Conservation (phyloP, 2,329 filamentous ascomycete genomes). For the Elsinoe ampelina region DNA sequence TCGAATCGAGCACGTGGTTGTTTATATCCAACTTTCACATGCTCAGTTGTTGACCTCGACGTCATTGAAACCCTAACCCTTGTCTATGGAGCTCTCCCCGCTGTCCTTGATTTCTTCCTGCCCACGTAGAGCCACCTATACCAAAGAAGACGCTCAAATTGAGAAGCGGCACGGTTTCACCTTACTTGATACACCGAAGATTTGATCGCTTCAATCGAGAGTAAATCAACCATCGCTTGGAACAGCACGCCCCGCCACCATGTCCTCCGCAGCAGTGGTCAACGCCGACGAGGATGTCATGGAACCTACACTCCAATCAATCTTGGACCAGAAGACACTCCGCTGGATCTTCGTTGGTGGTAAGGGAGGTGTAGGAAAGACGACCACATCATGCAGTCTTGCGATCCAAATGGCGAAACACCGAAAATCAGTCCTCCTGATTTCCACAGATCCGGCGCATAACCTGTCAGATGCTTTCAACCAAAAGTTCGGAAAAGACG, state of each 20-base stretch:
- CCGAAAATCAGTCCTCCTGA: conserved; percentile 90
- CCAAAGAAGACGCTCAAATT: background rate
- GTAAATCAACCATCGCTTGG: too few species aligned
- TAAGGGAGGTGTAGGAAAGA: conserved; percentile 97
- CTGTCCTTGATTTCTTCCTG: background rate
- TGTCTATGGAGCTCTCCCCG: background rate
- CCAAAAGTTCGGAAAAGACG: conserved; percentile 99
- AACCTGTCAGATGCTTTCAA: conserved; percentile 96
- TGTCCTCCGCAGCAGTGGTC: conserved; percentile 15
- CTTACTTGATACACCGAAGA: background rate
- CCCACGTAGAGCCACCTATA: background rate
- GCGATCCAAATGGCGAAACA: conserved; percentile 95
- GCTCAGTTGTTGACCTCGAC: background rate
- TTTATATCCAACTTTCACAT: conserved; percentile 10
- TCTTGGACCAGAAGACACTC: conserved; percentile 88
- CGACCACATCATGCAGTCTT: conserved; percentile 96
- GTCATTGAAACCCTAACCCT: conserved; percentile 8
- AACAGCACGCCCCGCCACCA: background rate
- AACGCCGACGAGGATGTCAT: conserved; percentile 61
- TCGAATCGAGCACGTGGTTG: background rate
- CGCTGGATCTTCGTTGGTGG: conserved; percentile 99
- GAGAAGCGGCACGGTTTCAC: background rate
- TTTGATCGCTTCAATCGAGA: too few species aligned
- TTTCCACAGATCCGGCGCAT: conserved; percentile 96
- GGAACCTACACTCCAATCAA: conserved; percentile 86